Evolutionary conservation across 2,329 filamentous ascomycete genomes (phyloP).

Genomic region (Pezicula rhizophila): DNA sequence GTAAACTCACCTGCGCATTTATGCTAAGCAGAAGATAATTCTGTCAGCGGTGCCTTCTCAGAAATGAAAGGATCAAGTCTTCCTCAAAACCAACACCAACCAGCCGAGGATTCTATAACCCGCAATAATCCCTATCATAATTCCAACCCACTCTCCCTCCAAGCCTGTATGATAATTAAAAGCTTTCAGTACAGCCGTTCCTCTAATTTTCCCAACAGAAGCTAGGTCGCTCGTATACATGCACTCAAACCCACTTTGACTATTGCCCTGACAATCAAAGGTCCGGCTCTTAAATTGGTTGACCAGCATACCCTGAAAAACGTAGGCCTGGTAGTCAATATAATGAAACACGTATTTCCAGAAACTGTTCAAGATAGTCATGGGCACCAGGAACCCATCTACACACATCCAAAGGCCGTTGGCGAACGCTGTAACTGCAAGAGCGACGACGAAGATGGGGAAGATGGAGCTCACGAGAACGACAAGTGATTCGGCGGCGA

Average conservation of each 20-base stretch:
- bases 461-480: constrained; percentile 69
- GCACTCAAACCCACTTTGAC: constrained; percentile 39
- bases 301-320: constrained; percentile 90
- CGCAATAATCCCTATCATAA: constrained; percentile 68
- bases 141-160: constrained; percentile 67
- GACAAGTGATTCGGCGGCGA: constrained; percentile 77
- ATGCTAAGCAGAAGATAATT: no score
- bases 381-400: constrained; percentile 73
- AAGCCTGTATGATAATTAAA: constrained; percentile 64
- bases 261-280: constrained; percentile 49
- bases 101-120: constrained; percentile 67
- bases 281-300: constrained; percentile 68
- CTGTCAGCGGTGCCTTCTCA: no score
- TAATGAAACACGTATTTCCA: constrained; percentile 86
- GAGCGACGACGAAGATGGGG: constrained; percentile 72
- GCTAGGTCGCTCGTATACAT: constrained; percentile 63
- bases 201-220: constrained; percentile 62
- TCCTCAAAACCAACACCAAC: constrained; percentile 44
- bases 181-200: constrained; percentile 60
- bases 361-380: constrained; percentile 69
- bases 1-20: no score
- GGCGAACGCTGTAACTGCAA: constrained; percentile 76
- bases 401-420: constrained; percentile 90
- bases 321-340: constrained; percentile 81
- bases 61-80: constrained; percentile 3